phyloP scores from a whole-genome alignment of 192 early-diverging fungal genomes.

The Funneliformis mosseae region DNA sequence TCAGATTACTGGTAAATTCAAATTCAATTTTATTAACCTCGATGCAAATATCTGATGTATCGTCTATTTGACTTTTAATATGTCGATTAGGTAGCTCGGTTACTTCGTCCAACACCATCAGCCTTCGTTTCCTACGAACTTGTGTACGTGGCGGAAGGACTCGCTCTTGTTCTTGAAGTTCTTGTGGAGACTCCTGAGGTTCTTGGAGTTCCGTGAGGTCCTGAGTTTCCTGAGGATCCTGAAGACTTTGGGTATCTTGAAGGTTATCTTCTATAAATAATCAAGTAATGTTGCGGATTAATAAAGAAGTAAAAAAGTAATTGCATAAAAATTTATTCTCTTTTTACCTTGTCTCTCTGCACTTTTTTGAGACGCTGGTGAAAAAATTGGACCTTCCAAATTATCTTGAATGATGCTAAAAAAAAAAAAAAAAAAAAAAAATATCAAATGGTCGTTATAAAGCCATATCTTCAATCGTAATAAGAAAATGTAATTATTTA shows the following conservation, averaged over 20 bases:
- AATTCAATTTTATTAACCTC: slow-evolving; percentile 26
- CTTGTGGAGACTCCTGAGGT: slow-evolving; percentile 2
- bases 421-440: not conserved
- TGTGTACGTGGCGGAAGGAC: slow-evolving; percentile 24
- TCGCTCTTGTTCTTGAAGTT: slow-evolving; percentile 16
- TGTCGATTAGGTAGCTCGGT: slow-evolving; percentile 66
- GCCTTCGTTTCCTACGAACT: slow-evolving; percentile 53
- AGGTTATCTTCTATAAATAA: not conserved
- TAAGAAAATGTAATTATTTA: not conserved
- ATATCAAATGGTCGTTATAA: not conserved
- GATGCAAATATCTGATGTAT: slow-evolving; percentile 60
- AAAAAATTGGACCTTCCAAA: not conserved
- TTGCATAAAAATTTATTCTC: too few relatives aligned
- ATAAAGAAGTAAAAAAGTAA: not conserved
- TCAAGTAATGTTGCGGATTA: not conserved
- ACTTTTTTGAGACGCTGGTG: not conserved
- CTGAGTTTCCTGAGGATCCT: not conserved
- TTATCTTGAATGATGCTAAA: not conserved
- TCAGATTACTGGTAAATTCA: not conserved
- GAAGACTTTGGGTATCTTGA: not conserved
- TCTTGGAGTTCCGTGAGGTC: slow-evolving; percentile 17
- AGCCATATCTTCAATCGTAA: not conserved
- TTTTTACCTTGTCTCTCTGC: not conserved
- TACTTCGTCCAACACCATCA: slow-evolving; percentile 62
- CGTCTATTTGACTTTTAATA: slow-evolving; percentile 51